A percentile compares a stretch with the other conserved stretches of the same genome.
Evolutionary conservation across 495 filamentous ascomycete genomes (phyloP).

Genomic region (Bacidia gigantensis): DNA sequence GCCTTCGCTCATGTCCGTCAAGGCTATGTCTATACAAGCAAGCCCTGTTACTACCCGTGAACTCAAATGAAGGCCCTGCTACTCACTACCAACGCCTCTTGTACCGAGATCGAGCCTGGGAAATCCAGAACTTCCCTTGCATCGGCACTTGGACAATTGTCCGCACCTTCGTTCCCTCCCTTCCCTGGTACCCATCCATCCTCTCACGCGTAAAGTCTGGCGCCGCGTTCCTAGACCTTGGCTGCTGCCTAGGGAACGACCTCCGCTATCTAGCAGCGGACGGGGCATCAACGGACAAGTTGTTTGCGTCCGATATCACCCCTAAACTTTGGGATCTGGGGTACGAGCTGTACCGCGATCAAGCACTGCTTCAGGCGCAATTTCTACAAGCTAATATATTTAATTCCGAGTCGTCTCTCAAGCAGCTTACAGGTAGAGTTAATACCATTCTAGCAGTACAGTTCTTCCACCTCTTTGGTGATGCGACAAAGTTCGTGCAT

Average conservation of each 20-base stretch:
- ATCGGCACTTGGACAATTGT: conserved; percentile 6
- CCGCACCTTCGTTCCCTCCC: conserved; percentile 5
- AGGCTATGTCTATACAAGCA: too few species aligned
- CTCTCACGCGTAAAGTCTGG: conserved; percentile 18
- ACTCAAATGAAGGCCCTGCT: too few species aligned
- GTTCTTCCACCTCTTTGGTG: conserved; percentile 35
- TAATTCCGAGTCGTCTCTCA: conserved; percentile 20
- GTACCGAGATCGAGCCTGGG: conserved; percentile 8
- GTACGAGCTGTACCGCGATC: conserved; percentile 26
- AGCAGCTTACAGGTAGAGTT: conserved; percentile 26
- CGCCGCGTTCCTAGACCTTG: conserved; percentile 31
- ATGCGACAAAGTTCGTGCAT: conserved; percentile 18
- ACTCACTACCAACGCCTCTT: too few species aligned
- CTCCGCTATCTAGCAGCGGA: conserved; percentile 30
- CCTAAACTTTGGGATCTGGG: conserved; percentile 21
- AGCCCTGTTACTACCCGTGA: too few species aligned
- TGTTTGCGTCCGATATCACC: conserved; percentile 16
- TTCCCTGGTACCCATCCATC: conserved; percentile 20
- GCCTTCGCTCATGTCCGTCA: too few species aligned
- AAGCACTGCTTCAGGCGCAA: conserved; percentile 21
- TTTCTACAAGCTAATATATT: conserved; percentile 38
- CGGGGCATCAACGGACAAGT: conserved; percentile 16
- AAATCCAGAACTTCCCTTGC: not conserved
- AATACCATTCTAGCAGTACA: conserved; percentile 34
- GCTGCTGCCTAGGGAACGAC: conserved; percentile 39